Percentiles rank a stretch among this genome's conserved stretches.
These are phyloP conservation scores for Fraxinus albicans DNA, from an alignment of 305 asterid genomes.

Conservation along the genomic window DNA sequence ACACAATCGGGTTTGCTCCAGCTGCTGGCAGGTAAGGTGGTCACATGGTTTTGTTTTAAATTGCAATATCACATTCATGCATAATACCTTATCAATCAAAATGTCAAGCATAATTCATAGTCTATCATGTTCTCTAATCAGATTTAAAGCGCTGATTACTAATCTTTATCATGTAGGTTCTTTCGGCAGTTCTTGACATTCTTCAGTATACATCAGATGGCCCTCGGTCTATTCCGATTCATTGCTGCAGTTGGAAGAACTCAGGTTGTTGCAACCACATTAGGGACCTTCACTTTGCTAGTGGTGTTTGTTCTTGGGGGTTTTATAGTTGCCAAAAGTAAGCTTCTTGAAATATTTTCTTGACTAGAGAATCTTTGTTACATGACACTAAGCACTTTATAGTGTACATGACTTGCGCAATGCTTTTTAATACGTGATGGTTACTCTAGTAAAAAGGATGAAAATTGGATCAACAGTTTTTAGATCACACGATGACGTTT, in stretches of 20 bases:
- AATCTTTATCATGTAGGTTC: conserved; percentile 32
- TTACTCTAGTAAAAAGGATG: not conserved
- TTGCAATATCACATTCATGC: not conserved
- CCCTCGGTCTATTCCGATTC: conserved; percentile 44
- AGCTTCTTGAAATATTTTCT: not conserved
- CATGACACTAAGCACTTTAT: not conserved
- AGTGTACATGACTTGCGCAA: not conserved
- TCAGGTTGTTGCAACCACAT: conserved; percentile 41
- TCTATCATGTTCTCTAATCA: not conserved
- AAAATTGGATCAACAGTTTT: not conserved
- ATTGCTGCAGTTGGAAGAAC: conserved; percentile 55
- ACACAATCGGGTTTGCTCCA: conserved; percentile 59
- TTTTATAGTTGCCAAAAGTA: conserved; percentile 49
- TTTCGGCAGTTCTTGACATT: conserved; percentile 44
- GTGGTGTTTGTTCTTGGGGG: conserved; percentile 52
- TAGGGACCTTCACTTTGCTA: conserved; percentile 49
- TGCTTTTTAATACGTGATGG: not conserved
- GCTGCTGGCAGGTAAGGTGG: conserved; percentile 38
- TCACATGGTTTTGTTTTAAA: not conserved
- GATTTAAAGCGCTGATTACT: not conserved
- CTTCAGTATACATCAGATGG: conserved; percentile 50
- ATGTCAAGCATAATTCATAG: not conserved
- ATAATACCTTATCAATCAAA: not conserved
- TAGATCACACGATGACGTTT: not conserved
- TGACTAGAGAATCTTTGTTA: not conserved